Evolutionary conservation across 768 basidiomycete genomes (phyloP), one percentile per base, ranked within the genome.

Genomic region (Dictyophora rubrovolvata): DNA sequence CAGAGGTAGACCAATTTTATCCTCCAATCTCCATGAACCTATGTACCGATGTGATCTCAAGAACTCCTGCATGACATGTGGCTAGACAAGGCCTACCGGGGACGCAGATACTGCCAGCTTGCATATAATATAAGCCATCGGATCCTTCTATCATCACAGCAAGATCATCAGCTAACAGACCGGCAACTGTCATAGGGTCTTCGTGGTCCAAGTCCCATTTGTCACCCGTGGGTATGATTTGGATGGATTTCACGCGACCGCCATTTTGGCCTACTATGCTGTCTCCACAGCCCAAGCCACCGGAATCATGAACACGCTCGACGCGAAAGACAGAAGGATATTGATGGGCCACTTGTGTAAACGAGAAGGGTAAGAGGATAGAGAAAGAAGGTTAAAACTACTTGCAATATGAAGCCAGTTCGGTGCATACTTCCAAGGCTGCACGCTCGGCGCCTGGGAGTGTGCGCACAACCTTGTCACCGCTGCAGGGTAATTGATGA

Each of bases 11-110:
- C 87, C 89, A 56, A 87, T 79, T 72, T 89, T 89, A 70, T 89
- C 87, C 62, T 77, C 68, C 71, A 89, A 75, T 17, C 87, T 77
- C 89, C 88, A 89, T 62, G 81, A 84, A 21, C 88, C 88, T 86
- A 65, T 47, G 35, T 61, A 49, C 61, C 56, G 60, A 62, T 4
- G 42, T 18, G 52, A 48, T 9, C n/a, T n/a, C 33, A 23, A 33
- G 22, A 28, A 7, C 28, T 28, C 7, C 7, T 7, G 28, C 4
- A 28, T 28, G 28, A 28, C 28, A 28, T 28, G 28, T 28, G 7
- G 28, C 28, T 28, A 7, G 28, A 28, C 28, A 28, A 28, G 28
- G 7, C 76, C 62, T 52, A 81, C 85, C 87, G 62, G 84, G 72
- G 17, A 85, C 75, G 60, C 79, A 78, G 63, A 89, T 82, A 0